phyloP scores from a whole-genome alignment of 1,139 yeast genomes.

The Magnusiomyces clavatus region DNA sequence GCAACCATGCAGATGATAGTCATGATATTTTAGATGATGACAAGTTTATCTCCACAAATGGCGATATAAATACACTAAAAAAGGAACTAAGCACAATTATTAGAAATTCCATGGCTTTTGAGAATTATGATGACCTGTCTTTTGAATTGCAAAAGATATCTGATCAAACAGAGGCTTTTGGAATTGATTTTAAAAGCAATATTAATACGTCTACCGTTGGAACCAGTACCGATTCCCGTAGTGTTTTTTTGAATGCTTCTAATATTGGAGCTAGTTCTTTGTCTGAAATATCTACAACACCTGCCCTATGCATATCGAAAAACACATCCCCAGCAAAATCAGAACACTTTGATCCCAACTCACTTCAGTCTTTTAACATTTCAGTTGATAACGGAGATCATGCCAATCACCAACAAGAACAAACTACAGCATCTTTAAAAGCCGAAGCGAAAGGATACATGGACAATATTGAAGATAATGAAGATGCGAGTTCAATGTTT shows the following conservation, averaged over 20 bases:
- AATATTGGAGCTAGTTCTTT: not conserved
- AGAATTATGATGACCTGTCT: not conserved
- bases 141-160: conserved; percentile 5
- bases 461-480: conserved; percentile 3
- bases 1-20: no score
- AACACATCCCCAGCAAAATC: not conserved
- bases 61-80: not conserved
- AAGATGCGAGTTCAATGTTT: conserved; percentile 10
- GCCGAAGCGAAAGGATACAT: not conserved
- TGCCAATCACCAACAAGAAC: not conserved
- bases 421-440: not conserved
- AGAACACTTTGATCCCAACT: not conserved
- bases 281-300: not conserved
- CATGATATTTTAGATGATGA: no score
- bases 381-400: not conserved
- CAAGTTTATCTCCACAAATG: no score
- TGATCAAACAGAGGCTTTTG: conserved; percentile 5
- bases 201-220: not conserved
- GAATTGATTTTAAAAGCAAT: not conserved
- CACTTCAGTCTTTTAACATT: not conserved
- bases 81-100: conserved; percentile 12
- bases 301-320: conserved; percentile 1
- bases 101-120: conserved; percentile 4
- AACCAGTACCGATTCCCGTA: not conserved
- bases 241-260: not conserved